A percentile compares a stretch with the other conserved stretches of the same genome.
Conservation (phyloP, 176 grass and related monocot species). For the Secale cereale region DNA sequence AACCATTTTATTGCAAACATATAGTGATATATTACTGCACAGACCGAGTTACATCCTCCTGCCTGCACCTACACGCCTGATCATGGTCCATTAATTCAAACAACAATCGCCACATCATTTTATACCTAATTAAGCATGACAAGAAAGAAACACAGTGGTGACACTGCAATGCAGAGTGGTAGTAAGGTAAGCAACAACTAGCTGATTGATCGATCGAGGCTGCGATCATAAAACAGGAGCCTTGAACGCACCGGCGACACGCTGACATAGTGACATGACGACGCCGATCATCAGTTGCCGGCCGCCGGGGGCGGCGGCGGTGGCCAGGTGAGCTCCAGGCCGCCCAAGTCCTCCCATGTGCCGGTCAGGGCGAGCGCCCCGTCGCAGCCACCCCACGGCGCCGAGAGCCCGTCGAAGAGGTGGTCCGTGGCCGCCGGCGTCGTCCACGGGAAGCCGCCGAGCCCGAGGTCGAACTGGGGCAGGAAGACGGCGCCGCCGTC, state of each 20-base stretch:
- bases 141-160: background rate
- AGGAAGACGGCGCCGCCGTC: constrained; percentile 29
- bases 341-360: constrained; percentile 38
- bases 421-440: background rate
- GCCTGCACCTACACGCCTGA: background rate
- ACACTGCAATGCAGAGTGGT: background rate
- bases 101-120: background rate
- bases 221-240: constrained; percentile 54
- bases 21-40: background rate
- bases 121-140: background rate
- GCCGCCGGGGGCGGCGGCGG: constrained; percentile 21
- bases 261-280: background rate
- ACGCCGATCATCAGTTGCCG: background rate
- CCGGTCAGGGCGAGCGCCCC: background rate
- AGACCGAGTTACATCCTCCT: background rate
- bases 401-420: background rate
- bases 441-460: constrained; percentile 7
- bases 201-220: constrained; percentile 6
- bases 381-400: constrained; percentile 17
- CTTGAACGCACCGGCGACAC: constrained; percentile 8
- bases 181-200: background rate
- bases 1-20: constrained; percentile 10
- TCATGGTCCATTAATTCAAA: constrained; percentile 1
- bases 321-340: constrained; percentile 29
- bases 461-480: constrained; percentile 23